Percentiles rank a stretch among this genome's conserved stretches.
These are phyloP conservation scores for Crithidia brevicula DNA, from an alignment of 208 protist species.

Conservation along the genomic window DNA sequence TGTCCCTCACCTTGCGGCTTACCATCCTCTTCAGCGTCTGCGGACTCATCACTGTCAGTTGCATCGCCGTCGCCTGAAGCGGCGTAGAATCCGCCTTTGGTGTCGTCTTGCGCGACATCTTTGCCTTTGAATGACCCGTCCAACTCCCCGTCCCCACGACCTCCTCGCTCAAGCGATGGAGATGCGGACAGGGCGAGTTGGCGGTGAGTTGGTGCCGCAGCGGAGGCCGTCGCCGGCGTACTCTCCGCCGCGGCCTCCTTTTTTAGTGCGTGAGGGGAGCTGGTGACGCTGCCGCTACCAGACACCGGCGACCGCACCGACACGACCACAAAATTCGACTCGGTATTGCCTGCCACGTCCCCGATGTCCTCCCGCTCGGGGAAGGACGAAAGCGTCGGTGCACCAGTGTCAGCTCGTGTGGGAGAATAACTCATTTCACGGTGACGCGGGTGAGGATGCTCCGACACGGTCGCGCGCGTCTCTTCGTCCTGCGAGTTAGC, in stretches of 20 bases:
- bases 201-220: slow-evolving; percentile 1
- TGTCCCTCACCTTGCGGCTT: background rate
- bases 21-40: slow-evolving; percentile 4
- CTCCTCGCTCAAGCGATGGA: slow-evolving; percentile 6
- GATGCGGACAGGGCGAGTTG: slow-evolving; percentile 20
- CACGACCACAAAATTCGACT: background rate
- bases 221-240: background rate
- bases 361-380: background rate
- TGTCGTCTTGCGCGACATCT: background rate
- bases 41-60: background rate
- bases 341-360: background rate
- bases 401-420: background rate
- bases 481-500: slow-evolving; percentile 7
- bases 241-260: background rate
- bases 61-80: background rate
- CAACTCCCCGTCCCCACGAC: background rate
- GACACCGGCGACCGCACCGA: background rate
- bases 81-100: background rate
- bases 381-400: background rate
- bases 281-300: background rate
- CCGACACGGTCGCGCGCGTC: background rate
- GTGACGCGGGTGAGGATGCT: background rate
- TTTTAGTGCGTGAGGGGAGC: too few relatives aligned
- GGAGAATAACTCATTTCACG: background rate
- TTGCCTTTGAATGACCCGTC: background rate